phyloP scores from a whole-genome alignment of 2,329 filamentous ascomycete genomes.

The Diaporthe eres region DNA sequence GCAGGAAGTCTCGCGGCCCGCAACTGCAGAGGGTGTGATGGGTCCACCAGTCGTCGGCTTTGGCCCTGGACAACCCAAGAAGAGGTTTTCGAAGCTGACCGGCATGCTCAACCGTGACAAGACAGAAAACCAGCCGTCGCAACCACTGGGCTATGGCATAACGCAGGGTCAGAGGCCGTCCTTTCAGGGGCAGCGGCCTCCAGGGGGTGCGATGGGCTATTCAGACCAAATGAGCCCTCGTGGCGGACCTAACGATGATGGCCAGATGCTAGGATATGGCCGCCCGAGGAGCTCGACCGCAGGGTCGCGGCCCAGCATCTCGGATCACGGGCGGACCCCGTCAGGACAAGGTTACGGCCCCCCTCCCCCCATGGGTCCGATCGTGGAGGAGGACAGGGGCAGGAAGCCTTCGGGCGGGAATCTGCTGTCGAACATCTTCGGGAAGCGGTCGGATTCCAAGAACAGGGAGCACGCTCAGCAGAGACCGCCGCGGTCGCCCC shows the following conservation, averaged over 20 bases:
- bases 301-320: slow-evolving; percentile 41
- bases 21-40: slow-evolving; percentile 32
- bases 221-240: slow-evolving; percentile 19
- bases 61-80: slow-evolving; percentile 53
- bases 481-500: slow-evolving; percentile 38
- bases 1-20: slow-evolving; percentile 40
- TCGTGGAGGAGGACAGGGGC: slow-evolving; percentile 45
- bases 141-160: slow-evolving; percentile 32
- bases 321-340: slow-evolving; percentile 36
- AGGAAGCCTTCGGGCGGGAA: slow-evolving; percentile 44
- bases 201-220: neutral
- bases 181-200: slow-evolving; percentile 41
- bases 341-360: slow-evolving; percentile 35
- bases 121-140: slow-evolving; percentile 34
- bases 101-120: slow-evolving; percentile 49
- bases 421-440: slow-evolving; percentile 46
- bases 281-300: slow-evolving; percentile 44
- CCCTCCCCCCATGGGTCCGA: slow-evolving; percentile 3
- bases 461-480: slow-evolving; percentile 39
- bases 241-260: slow-evolving; percentile 1
- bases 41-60: slow-evolving; percentile 40
- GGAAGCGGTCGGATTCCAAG: slow-evolving; percentile 44
- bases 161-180: slow-evolving; percentile 43
- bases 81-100: slow-evolving; percentile 60
- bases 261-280: slow-evolving; percentile 30